These are phyloP conservation scores for Colletotrichum echinochloae DNA, from an alignment of 2,329 filamentous ascomycete species.

Conservation along the genomic window DNA sequence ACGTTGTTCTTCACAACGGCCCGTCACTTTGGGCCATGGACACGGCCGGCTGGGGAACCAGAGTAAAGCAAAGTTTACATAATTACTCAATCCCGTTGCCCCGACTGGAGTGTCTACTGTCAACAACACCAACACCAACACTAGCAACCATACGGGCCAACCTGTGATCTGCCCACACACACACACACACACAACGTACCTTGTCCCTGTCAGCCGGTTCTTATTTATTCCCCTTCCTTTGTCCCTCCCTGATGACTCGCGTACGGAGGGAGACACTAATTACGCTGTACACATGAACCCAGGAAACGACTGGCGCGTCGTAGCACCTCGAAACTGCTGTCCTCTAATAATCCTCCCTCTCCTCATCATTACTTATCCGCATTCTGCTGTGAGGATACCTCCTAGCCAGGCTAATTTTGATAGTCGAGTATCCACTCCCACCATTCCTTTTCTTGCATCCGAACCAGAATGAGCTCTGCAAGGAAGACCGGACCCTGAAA, in stretches of 20 bases:
- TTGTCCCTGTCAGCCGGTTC: background rate
- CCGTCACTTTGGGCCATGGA: background rate
- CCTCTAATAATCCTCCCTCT: background rate
- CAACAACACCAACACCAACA: background rate
- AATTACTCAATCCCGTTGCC: conserved; percentile 20
- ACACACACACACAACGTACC: background rate
- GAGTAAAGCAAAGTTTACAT: conserved; percentile 9
- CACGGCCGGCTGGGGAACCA: too few species aligned
- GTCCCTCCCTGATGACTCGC: conserved; percentile 26
- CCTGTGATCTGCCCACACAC: background rate
- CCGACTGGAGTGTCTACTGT: background rate
- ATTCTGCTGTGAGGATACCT: background rate
- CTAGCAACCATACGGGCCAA: background rate
- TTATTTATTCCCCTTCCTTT: conserved; percentile 1
- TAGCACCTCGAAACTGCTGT: background rate
- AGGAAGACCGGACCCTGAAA: conserved; percentile 35
- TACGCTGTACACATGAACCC: background rate
- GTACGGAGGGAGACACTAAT: conserved; percentile 2
- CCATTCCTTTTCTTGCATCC: conserved; percentile 21
- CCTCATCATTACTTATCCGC: background rate
- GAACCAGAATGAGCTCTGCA: conserved; percentile 3
- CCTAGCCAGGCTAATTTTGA: background rate
- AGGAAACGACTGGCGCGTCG: background rate
- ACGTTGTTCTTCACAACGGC: conserved; percentile 5
- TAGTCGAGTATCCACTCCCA: background rate